Base-by-base conservation (phyloP, 139 green algal species). In the Chlamydomonas urium region DNA sequence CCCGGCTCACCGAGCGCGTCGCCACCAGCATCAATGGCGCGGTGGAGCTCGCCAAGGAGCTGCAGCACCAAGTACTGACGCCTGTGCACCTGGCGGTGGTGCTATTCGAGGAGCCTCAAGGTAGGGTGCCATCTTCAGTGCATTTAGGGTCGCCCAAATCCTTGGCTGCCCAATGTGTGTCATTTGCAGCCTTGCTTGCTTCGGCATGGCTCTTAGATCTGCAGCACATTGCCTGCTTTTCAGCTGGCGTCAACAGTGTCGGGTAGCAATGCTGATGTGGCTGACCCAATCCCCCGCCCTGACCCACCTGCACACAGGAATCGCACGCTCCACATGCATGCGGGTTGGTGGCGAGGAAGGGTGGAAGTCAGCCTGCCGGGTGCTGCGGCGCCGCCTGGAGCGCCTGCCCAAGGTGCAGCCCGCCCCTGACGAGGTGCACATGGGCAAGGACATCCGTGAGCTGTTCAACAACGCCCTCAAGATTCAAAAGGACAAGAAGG, bases 81-180 rank as follows among this genome's bases (percentile, higher is more conserved):
- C 77, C 90, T 0, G 1, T 89, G 0, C 91, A 97, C 62, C 42
- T 96, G 4, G 88, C 84, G 1, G 57, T 87, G 0, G 83, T 65
- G 5, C 47, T 96, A 6, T 87, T 94, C 36, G 90, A 96, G 56
- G 89, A 93, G 56, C 29, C 69, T 1, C 69, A 87, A 60, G 66
- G 53, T 65, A 28, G 8, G 58, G 6, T 21, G 17, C n/a, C n/a
- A n/a, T n/a, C n/a, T n/a, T n/a, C n/a, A n/a, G n/a, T n/a, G n/a
- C n/a, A n/a, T n/a, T n/a, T n/a, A n/a, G n/a, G n/a, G n/a, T n/a
- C n/a, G n/a, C n/a, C n/a, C n/a, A n/a, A n/a, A n/a, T n/a, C n/a
- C n/a, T n/a, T n/a, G n/a, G n/a, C n/a, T n/a, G n/a, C n/a, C n/a
- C n/a, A n/a, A n/a, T n/a, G n/a, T n/a, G n/a, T n/a, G n/a, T n/a